Conservation (phyloP, 192 early-diverging fungal genomes). For the Fimicolochytrium jonesii region DNA sequence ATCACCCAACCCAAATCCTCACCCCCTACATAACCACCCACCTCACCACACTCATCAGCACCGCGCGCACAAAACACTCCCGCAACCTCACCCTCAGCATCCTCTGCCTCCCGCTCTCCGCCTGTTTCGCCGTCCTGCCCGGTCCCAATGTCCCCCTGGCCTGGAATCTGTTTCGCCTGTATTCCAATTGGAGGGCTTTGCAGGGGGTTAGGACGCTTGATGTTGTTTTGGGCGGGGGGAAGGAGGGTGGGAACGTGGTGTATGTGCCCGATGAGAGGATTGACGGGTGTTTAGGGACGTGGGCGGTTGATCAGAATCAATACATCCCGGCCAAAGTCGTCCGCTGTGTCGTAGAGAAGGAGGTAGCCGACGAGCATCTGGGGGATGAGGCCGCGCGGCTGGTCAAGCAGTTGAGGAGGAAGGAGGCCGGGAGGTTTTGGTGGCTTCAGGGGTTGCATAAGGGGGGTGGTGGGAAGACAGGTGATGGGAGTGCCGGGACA, state of each 20-base stretch:
- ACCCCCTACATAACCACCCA: background rate
- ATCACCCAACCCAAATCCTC: background rate
- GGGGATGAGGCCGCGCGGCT: background rate
- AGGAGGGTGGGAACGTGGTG: background rate
- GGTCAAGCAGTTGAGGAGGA: constrained; percentile 5
- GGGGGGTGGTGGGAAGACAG: too few species aligned
- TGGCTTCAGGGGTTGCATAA: too few species aligned
- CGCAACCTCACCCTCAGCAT: constrained; percentile 9
- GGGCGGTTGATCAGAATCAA: constrained; percentile 4
- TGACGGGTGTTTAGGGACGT: background rate
- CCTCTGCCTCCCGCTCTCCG: constrained; percentile 21
- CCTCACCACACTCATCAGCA: background rate
- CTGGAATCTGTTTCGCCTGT: constrained; percentile 32
- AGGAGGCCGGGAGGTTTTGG: too few species aligned
- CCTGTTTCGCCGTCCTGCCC: constrained; percentile 21
- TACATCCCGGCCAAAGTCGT: constrained; percentile 8
- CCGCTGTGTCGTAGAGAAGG: background rate
- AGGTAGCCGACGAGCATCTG: background rate
- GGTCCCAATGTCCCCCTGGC: constrained; percentile 31
- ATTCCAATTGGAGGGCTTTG: constrained; percentile 25
- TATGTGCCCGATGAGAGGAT: background rate
- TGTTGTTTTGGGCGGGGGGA: too few species aligned
- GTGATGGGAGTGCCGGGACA: too few species aligned
- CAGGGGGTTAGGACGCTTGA: constrained; percentile 22
- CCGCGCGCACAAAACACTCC: constrained; percentile 7